Evolutionary conservation across 495 filamentous ascomycete genomes (phyloP).

Genomic region (Sordaria brevicollis): DNA sequence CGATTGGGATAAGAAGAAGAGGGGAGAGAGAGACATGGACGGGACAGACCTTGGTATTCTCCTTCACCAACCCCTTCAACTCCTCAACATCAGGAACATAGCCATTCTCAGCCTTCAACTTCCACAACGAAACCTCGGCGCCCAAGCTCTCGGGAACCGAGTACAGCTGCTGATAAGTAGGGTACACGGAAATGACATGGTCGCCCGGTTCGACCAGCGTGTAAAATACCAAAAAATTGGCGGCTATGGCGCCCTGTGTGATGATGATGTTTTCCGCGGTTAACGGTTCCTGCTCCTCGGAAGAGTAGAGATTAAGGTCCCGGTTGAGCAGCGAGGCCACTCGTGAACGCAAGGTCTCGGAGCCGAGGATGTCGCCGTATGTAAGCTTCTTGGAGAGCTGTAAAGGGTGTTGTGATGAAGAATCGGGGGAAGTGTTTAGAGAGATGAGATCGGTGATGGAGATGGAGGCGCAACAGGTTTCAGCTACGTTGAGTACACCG

Average conservation of each 20-base stretch:
- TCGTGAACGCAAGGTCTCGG: slow-evolving; percentile 12
- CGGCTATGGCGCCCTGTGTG: slow-evolving; percentile 72
- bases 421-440: slow-evolving; percentile 46
- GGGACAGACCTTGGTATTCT: slow-evolving; percentile 54
- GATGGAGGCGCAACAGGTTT: slow-evolving; percentile 76
- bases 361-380: slow-evolving; percentile 26
- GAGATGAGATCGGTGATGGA: slow-evolving; percentile 60
- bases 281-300: not conserved
- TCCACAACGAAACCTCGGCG: slow-evolving; percentile 75
- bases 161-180: slow-evolving; percentile 86
- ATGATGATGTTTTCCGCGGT: slow-evolving; percentile 57
- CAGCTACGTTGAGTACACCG: slow-evolving; percentile 72
- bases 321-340: slow-evolving; percentile 17
- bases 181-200: slow-evolving; percentile 83
- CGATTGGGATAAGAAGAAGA: not conserved
- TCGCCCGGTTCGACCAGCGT: slow-evolving; percentile 67
- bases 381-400: slow-evolving; percentile 35
- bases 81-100: slow-evolving; percentile 61
- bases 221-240: slow-evolving; percentile 73
- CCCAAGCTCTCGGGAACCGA: slow-evolving; percentile 65
- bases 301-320: not conserved
- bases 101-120: slow-evolving; percentile 50
- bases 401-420: slow-evolving; percentile 31
- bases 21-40: not conserved
- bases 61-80: slow-evolving; percentile 54